Conservation (phyloP, 2,329 filamentous ascomycete genomes). For the Tolypocladium ophioglossoides region DNA sequence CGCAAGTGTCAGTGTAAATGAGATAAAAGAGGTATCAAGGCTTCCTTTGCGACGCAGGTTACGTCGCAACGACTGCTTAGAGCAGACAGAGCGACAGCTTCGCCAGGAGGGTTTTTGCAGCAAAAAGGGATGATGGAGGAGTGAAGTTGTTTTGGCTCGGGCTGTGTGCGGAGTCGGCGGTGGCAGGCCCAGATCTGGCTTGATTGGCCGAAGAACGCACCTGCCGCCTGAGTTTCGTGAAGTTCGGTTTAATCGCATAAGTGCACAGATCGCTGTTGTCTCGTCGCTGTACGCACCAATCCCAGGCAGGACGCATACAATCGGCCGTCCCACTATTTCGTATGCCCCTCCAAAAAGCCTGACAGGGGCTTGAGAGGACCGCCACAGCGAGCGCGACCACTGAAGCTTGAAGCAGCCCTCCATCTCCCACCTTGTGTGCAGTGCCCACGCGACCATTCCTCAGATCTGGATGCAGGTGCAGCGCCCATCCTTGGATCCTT, state of each 20-base stretch:
- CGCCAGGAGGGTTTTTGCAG: neutral
- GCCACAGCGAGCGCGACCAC: neutral
- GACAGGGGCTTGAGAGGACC: neutral
- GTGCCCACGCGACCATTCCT: neutral
- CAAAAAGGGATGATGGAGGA: neutral
- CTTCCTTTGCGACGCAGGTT: neutral
- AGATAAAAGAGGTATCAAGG: neutral
- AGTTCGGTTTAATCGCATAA: neutral
- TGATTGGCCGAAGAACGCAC: neutral
- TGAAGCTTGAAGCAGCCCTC: neutral
- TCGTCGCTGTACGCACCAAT: neutral
- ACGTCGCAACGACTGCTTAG: neutral
- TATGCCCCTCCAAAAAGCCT: neutral
- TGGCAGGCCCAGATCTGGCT: neutral
- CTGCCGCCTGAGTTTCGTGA: neutral
- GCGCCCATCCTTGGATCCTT: neutral
- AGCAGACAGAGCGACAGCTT: neutral
- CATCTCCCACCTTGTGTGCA: neutral
- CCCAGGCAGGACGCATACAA: neutral
- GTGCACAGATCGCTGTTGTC: neutral
- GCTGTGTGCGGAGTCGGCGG: neutral
- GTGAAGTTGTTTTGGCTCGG: neutral
- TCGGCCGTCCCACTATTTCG: neutral
- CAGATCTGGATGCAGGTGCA: constrained; percentile 1
- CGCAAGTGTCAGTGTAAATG: neutral